Conservation (phyloP, 1,284 basidiomycete genomes). For the Paramarasmius palmivorus region DNA sequence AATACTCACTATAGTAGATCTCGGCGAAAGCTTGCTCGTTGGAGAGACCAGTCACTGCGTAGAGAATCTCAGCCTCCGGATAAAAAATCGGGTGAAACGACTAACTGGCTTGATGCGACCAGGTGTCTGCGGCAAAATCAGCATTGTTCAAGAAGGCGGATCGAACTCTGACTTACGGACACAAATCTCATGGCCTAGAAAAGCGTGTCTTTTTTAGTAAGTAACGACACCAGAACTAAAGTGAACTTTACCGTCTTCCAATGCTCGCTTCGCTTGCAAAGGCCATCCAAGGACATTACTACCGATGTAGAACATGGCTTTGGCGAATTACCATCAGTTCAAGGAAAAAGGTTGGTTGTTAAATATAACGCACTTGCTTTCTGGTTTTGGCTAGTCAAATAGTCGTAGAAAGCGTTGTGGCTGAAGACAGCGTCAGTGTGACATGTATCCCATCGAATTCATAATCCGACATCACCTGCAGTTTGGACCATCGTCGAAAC, state of each 20-base stretch:
- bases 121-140: slow-evolving; percentile 42
- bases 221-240: background rate
- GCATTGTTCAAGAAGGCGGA: background rate
- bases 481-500: slow-evolving; percentile 75
- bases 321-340: background rate
- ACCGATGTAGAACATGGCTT: slow-evolving; percentile 78
- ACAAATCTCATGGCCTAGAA: slow-evolving; percentile 59
- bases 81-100: background rate
- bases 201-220: background rate
- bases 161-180: slow-evolving; percentile 40
- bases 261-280: slow-evolving; percentile 65
- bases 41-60: slow-evolving; percentile 63
- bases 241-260: slow-evolving; percentile 45
- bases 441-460: no score
- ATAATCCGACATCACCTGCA: no score
- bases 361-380: slow-evolving; percentile 56
- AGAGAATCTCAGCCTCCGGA: background rate
- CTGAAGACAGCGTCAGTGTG: no score
- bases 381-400: slow-evolving; percentile 60
- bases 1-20: slow-evolving; percentile 66
- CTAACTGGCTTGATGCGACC: slow-evolving; percentile 55
- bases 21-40: slow-evolving; percentile 81
- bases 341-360: background rate
- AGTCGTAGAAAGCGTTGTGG: slow-evolving; percentile 64
- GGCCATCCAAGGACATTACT: slow-evolving; percentile 76